Evolutionary conservation across 1,284 basidiomycete genomes (phyloP), one percentile per base, ranked within the genome.

Genomic region (Boletus sp.): DNA sequence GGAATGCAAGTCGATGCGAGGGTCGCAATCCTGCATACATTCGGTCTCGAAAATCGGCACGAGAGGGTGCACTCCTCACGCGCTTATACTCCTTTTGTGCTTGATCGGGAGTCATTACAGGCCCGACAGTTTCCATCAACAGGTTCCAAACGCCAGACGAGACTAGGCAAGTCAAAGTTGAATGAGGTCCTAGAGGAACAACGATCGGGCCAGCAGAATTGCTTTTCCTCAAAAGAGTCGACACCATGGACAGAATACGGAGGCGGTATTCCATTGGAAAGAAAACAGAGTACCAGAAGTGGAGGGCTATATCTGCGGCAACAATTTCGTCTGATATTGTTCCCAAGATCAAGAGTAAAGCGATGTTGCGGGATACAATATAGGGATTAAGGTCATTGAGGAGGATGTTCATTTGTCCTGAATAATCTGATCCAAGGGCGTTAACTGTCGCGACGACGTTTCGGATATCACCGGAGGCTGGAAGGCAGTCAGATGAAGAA

Each of bases 201-300:
- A 48, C 17, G 9, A 57, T 52, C 14, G 49, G 42, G 5, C 34
- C 30, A 3, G 35, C 10, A 7, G 37, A 27, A 8, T 26, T 1
- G 22, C 16, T 19, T 14, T 50, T 32, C 49, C 56, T 56, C 37
- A 65, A 20, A 36, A 66, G 36, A 14, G 34, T 16, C 5, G 55
- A 50, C 12, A 55, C 44, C 32, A 64, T 53, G 3, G 48, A 39
- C 5, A 63, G 34, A 17, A 65, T 53, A 20, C 49, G 56, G 3
- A 57, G 14, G 20, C 51, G 50, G 50, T 72, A 70, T 45, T 65
- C 60, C 25, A 42, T 44, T 3, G 72, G 72, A 25, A 75, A 44
- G 50, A 69, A 71, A 2, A 61, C 61, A 4, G 74, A 75, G 41
- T 72, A 73, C 71, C 72, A 74, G 37, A 69, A 66, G 48, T 75